phyloP scores from a whole-genome alignment of 805 yeast species.

The Yamadazyma kitorensis region DNA sequence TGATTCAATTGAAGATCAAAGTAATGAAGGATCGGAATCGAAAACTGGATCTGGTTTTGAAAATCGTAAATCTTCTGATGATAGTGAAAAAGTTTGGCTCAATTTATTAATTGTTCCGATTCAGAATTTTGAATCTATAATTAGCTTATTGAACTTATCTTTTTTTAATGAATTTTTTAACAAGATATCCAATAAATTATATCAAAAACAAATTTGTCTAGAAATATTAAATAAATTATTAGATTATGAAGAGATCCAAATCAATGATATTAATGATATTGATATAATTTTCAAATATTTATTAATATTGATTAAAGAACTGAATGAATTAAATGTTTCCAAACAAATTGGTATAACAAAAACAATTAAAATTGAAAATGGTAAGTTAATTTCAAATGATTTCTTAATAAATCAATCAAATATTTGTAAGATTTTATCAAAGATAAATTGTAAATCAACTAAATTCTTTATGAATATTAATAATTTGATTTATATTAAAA shows the following conservation, averaged over 20 bases:
- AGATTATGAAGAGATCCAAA: slow-evolving; percentile 27
- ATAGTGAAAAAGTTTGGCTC: slow-evolving; percentile 34
- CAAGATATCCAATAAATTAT: slow-evolving; percentile 45
- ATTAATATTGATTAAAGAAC: slow-evolving; percentile 48
- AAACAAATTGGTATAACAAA: slow-evolving; percentile 39
- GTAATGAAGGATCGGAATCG: not conserved
- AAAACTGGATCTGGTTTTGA: too few species aligned
- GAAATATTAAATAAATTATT: slow-evolving; percentile 61
- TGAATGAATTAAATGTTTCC: slow-evolving; percentile 28
- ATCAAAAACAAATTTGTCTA: slow-evolving; percentile 58
- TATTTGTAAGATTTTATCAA: slow-evolving; percentile 67
- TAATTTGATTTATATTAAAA: slow-evolving; percentile 33
- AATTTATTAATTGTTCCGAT: slow-evolving; percentile 50
- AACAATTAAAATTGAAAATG: slow-evolving; percentile 27
- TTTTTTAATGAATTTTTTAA: slow-evolving; percentile 52
- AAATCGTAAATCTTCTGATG: slow-evolving; percentile 8
- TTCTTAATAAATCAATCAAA: slow-evolving; percentile 52
- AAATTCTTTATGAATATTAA: slow-evolving; percentile 40
- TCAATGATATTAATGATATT: slow-evolving; percentile 45
- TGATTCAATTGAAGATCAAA: slow-evolving; percentile 6
- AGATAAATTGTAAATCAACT: slow-evolving; percentile 39
- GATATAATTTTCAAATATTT: slow-evolving; percentile 60
- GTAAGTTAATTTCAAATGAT: slow-evolving; percentile 30
- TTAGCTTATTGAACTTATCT: slow-evolving; percentile 42
- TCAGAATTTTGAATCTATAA: slow-evolving; percentile 36